These are phyloP conservation scores for Neodidymelliopsis sp. DNA, from an alignment of 2,329 filamentous ascomycete genomes.

Conservation along the genomic window DNA sequence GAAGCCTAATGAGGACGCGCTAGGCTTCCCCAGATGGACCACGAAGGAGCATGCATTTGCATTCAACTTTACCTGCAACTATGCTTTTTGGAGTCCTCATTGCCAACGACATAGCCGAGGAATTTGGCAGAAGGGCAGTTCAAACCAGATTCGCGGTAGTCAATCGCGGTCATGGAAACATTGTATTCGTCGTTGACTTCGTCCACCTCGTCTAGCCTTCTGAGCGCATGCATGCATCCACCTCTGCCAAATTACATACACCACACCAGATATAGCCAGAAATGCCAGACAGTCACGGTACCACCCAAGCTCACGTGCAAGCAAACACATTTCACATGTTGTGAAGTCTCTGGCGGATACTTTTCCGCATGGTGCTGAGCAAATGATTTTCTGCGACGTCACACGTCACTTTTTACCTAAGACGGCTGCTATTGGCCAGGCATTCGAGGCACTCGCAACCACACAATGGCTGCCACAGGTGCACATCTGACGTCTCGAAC, in stretches of 20 bases:
- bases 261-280: background rate
- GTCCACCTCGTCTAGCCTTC: background rate
- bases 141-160: no score
- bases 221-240: background rate
- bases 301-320: background rate
- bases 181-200: no score
- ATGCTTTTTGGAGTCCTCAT: no score
- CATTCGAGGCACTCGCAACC: slow-evolving; percentile 8
- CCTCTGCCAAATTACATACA: background rate
- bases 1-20: slow-evolving; percentile 18
- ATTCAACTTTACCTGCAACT: slow-evolving; percentile 1
- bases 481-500: slow-evolving; percentile 7
- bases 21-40: slow-evolving; percentile 23
- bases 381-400: slow-evolving; percentile 17
- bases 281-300: background rate
- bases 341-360: slow-evolving; percentile 6
- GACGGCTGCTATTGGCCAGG: slow-evolving; percentile 10
- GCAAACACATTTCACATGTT: background rate
- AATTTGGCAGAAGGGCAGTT: no score
- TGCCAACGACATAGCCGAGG: no score
- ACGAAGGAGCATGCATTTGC: background rate
- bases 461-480: slow-evolving; percentile 15
- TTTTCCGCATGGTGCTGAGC: slow-evolving; percentile 14
- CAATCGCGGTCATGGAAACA: no score
- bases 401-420: slow-evolving; percentile 19